Conservation (phyloP, 164 flowering plant species). For the Pachysandra terminalis region DNA sequence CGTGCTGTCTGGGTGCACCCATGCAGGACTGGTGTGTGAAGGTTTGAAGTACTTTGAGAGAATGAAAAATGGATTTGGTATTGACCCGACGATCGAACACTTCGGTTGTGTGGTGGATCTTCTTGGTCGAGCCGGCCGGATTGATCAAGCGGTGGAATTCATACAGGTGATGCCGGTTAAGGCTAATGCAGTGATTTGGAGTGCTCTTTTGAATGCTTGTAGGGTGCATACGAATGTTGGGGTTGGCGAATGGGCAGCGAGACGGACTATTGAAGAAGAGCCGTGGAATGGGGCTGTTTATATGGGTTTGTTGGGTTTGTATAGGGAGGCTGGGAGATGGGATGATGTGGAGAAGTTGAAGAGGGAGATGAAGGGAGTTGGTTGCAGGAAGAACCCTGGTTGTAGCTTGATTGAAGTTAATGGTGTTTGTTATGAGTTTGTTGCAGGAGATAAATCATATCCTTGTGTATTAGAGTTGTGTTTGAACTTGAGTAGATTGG, state of each 20-base stretch:
- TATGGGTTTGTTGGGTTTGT: constrained; percentile 30
- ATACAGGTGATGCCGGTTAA: constrained; percentile 24
- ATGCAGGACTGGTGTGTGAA: constrained; percentile 32
- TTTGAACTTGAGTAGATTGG: constrained; percentile 13
- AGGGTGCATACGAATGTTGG: constrained; percentile 27
- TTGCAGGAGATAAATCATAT: constrained; percentile 28
- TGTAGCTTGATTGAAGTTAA: constrained; percentile 37
- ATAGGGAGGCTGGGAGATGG: constrained; percentile 26
- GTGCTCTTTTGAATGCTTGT: constrained; percentile 34
- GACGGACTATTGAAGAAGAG: constrained; percentile 22
- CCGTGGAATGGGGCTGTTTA: constrained; percentile 35
- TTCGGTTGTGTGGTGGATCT: constrained; percentile 38
- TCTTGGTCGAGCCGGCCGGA: constrained; percentile 32
- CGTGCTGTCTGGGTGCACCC: constrained; percentile 36
- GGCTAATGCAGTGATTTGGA: constrained; percentile 36
- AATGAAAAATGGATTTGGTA: constrained; percentile 27
- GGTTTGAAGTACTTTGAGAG: constrained; percentile 28
- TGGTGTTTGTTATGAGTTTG: constrained; percentile 30
- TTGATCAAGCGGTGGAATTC: constrained; percentile 23
- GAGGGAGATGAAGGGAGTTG: constrained; percentile 28
- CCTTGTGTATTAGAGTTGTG: constrained; percentile 22
- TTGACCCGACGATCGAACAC: constrained; percentile 32
- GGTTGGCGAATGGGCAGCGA: constrained; percentile 24
- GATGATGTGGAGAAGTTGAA: constrained; percentile 30
- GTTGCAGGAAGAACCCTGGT: constrained; percentile 35